Evolutionary conservation across 1,139 yeast species (phyloP).

Genomic region (Blastobotrys buckinghamii): DNA sequence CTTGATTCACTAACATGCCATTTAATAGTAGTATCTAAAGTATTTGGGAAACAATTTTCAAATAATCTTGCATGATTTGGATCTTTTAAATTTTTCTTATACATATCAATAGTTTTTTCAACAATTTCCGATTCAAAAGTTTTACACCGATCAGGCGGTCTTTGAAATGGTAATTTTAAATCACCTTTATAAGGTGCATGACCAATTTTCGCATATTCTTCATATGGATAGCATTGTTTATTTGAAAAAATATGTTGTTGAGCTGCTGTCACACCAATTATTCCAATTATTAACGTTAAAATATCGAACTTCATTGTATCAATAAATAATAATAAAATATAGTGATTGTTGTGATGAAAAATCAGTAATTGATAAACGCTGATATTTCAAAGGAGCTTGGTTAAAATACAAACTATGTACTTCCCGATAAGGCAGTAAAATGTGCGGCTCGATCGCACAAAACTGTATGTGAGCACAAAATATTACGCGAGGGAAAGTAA

Average conservation of each 20-base stretch:
- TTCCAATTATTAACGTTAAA: not conserved
- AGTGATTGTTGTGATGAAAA: not conserved
- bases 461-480: not conserved
- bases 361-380: too few species aligned
- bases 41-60: slow-evolving; percentile 82
- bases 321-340: not conserved
- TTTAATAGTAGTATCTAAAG: slow-evolving; percentile 77
- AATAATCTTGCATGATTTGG: slow-evolving; percentile 67
- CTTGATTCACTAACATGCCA: slow-evolving; percentile 47
- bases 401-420: too few species aligned
- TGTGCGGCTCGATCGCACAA: not conserved
- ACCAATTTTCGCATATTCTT: slow-evolving; percentile 1
- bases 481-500: too few species aligned
- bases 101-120: slow-evolving; percentile 53
- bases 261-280: not conserved
- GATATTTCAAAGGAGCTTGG: too few species aligned
- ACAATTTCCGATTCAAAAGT: slow-evolving; percentile 62
- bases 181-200: slow-evolving; percentile 25
- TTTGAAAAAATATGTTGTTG: not conserved
- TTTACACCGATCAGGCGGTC: slow-evolving; percentile 67
- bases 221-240: not conserved
- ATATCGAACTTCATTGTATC: not conserved
- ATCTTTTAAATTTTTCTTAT: slow-evolving; percentile 46
- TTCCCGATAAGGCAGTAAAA: not conserved
- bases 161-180: slow-evolving; percentile 57